phyloP scores from a whole-genome alignment of 768 basidiomycete genomes.

The Rhodotorula kratochvilovae region DNA sequence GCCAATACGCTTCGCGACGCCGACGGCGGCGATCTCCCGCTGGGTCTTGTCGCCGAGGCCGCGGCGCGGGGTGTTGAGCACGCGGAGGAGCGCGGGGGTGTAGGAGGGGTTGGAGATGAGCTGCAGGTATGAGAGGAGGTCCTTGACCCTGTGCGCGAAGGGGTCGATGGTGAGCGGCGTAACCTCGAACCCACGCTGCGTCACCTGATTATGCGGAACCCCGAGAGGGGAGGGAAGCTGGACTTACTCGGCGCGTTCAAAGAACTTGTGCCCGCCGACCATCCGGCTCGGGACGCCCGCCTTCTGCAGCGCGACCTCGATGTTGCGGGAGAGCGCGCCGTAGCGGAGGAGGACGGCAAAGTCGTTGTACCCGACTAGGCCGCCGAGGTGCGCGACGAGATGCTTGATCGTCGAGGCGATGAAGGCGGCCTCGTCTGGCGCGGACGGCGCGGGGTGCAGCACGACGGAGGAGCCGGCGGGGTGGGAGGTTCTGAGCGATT shows the following conservation, averaged over 20 bases:
- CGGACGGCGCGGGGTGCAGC: constrained; percentile 55
- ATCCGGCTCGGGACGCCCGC: constrained; percentile 72
- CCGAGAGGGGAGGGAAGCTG: constrained; percentile 11
- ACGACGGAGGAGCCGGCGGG: constrained; percentile 60
- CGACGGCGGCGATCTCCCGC: constrained; percentile 56
- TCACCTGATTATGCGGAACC: too few relatives aligned
- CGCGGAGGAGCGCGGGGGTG: constrained; percentile 63
- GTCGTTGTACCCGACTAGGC: constrained; percentile 65
- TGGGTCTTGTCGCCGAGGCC: constrained; percentile 59
- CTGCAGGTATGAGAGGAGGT: constrained; percentile 75
- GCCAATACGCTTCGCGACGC: constrained; percentile 56
- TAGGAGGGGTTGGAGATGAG: constrained; percentile 66
- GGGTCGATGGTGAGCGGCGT: background rate
- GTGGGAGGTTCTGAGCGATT: constrained; percentile 67
- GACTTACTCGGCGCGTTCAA: constrained; percentile 68
- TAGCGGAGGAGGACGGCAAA: constrained; percentile 80
- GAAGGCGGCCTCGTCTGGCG: constrained; percentile 64
- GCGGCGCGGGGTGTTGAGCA: constrained; percentile 66
- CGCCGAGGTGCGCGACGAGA: constrained; percentile 67
- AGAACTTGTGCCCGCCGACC: constrained; percentile 74
- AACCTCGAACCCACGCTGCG: too few relatives aligned
- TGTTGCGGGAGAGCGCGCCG: constrained; percentile 68
- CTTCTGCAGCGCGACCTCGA: constrained; percentile 71
- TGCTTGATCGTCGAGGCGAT: constrained; percentile 75
- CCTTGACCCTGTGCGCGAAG: constrained; percentile 59